A percentile compares a stretch with the other conserved stretches of the same genome.
phyloP scores from a whole-genome alignment of 768 basidiomycete species.

The Podaxis sp. region DNA sequence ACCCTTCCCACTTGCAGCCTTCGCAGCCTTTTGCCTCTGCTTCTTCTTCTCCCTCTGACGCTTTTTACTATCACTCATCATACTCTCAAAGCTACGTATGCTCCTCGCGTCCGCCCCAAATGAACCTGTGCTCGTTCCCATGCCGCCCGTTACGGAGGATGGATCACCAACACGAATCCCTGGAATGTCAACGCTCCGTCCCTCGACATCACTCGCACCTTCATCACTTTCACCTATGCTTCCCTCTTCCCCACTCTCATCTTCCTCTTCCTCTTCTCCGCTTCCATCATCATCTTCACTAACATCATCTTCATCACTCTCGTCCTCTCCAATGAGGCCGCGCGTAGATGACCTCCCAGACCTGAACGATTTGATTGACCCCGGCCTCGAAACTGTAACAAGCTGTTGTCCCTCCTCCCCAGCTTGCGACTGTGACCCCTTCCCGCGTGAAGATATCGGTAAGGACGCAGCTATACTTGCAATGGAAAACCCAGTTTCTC shows the following conservation, averaged over 20 bases:
- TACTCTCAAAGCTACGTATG: slow-evolving; percentile 84
- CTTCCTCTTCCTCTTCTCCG: slow-evolving; percentile 34
- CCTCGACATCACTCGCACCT: slow-evolving; percentile 31
- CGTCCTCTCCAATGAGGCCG: slow-evolving; percentile 31
- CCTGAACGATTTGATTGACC: slow-evolving; percentile 36
- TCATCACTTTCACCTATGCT: slow-evolving; percentile 29
- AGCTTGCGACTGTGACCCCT: slow-evolving; percentile 21
- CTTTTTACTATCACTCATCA: slow-evolving; percentile 57
- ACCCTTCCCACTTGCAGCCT: slow-evolving; percentile 18
- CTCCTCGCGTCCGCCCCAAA: slow-evolving; percentile 62
- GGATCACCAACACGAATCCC: slow-evolving; percentile 17
- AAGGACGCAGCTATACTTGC: slow-evolving; percentile 69
- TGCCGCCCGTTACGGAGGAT: neutral
- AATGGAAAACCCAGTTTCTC: slow-evolving; percentile 78
- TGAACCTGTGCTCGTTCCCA: slow-evolving; percentile 20
- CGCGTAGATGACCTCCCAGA: slow-evolving; percentile 18
- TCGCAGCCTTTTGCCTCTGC: slow-evolving; percentile 19
- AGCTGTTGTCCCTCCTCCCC: slow-evolving; percentile 49
- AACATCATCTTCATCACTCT: slow-evolving; percentile 32
- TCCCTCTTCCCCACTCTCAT: slow-evolving; percentile 39
- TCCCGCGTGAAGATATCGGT: slow-evolving; percentile 45
- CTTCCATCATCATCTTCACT: slow-evolving; percentile 43
- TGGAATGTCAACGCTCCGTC: slow-evolving; percentile 19
- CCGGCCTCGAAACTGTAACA: slow-evolving; percentile 44
- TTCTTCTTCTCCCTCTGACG: slow-evolving; percentile 18